Evolutionary conservation across 2,329 filamentous ascomycete genomes (phyloP).

Genomic region (Fusarium sp.): DNA sequence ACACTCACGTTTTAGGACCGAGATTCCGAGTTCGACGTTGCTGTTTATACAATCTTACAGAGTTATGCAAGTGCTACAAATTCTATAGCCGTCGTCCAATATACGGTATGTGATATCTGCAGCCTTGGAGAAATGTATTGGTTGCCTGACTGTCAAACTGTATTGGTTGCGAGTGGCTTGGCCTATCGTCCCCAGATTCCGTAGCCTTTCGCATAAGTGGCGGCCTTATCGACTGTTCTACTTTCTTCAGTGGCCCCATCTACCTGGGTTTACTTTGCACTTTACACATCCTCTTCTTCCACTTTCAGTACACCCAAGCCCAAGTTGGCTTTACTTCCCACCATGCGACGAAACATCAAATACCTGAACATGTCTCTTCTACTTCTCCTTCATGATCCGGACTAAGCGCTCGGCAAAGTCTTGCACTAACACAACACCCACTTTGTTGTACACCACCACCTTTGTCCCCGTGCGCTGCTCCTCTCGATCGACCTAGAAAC

Average conservation of each 20-base stretch:
- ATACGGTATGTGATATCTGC: neutral
- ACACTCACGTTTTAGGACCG: constrained; percentile 16
- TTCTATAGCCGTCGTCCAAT: constrained; percentile 13
- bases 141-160: constrained; percentile 8
- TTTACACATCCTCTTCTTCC: constrained; percentile 19
- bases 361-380: constrained; percentile 2
- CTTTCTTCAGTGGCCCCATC: constrained; percentile 34
- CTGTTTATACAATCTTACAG: neutral
- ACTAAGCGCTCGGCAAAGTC: constrained; percentile 40
- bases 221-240: constrained; percentile 38
- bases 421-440: constrained; percentile 41
- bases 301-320: constrained; percentile 7
- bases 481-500: constrained; percentile 31
- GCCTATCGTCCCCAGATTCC: constrained; percentile 37
- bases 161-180: constrained; percentile 40
- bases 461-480: constrained; percentile 32
- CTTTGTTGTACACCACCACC: constrained; percentile 20
- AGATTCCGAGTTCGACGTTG: neutral
- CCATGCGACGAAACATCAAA: constrained; percentile 22
- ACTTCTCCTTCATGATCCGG: constrained; percentile 12
- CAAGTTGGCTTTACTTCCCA: constrained; percentile 12
- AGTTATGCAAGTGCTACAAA: neutral
- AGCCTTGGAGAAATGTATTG: constrained; percentile 30
- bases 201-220: constrained; percentile 39
- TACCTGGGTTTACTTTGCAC: constrained; percentile 31